Evolutionary conservation across 768 basidiomycete genomes (phyloP).

Genomic region (Postia placenta): DNA sequence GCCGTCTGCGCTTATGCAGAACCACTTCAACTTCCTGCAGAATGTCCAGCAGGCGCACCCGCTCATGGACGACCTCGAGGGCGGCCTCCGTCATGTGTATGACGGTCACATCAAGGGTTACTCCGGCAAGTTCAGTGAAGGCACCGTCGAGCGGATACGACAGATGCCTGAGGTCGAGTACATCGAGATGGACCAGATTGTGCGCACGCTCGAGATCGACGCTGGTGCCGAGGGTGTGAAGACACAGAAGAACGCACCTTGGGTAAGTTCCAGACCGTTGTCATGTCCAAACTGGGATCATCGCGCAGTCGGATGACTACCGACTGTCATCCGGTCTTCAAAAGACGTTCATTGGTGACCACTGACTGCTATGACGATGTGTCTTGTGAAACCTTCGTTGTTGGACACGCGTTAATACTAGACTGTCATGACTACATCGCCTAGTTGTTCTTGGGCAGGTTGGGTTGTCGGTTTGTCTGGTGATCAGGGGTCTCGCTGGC

Average conservation of each 20-base stretch:
- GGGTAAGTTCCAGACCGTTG: constrained; percentile 52
- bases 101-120: constrained; percentile 71
- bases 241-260: constrained; percentile 69
- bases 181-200: constrained; percentile 91
- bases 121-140: constrained; percentile 68
- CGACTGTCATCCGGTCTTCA: too few species aligned
- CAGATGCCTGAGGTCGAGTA: constrained; percentile 85
- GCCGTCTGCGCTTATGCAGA: constrained; percentile 49
- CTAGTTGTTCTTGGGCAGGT: too few species aligned
- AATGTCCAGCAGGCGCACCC: constrained; percentile 50
- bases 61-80: constrained; percentile 41
- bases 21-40: constrained; percentile 77
- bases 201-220: constrained; percentile 64
- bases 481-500: neutral
- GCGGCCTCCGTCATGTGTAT: constrained; percentile 73
- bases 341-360: too few species aligned
- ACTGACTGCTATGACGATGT: too few species aligned
- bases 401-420: too few species aligned
- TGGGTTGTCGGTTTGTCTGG: neutral
- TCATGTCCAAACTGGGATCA: neutral
- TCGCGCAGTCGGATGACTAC: too few species aligned
- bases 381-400: too few species aligned
- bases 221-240: constrained; percentile 13
- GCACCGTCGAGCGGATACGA: constrained; percentile 71
- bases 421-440: too few species aligned